phyloP scores from a whole-genome alignment of 805 yeast species.

The Metschnikowia amazonensis region DNA sequence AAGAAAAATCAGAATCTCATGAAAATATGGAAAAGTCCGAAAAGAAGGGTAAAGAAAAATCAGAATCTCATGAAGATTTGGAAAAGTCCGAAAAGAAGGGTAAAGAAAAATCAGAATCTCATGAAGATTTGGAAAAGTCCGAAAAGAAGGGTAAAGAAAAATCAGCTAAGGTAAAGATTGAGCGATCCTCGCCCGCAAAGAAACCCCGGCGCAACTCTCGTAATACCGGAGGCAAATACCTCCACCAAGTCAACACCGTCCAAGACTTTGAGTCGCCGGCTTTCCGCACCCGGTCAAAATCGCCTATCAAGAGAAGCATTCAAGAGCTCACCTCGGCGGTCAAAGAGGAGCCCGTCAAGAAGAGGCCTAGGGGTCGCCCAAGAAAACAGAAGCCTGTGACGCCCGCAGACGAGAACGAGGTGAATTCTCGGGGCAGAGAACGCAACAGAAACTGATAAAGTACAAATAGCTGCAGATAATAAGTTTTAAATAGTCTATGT shows the following conservation, averaged over 20 bases:
- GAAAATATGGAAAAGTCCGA: too few relatives aligned
- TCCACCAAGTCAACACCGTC: neutral
- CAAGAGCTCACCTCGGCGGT: constrained; percentile 18
- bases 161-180: neutral
- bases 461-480: neutral
- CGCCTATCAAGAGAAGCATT: constrained; percentile 19
- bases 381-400: constrained; percentile 4
- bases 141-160: neutral
- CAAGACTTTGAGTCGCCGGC: constrained; percentile 17
- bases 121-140: neutral
- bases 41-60: too few relatives aligned
- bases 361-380: constrained; percentile 9
- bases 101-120: too few relatives aligned
- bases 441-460: constrained; percentile 7
- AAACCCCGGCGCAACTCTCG: neutral
- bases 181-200: neutral
- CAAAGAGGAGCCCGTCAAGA: constrained; percentile 14
- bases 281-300: constrained; percentile 17
- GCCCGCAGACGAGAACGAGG: constrained; percentile 6
- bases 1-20: too few relatives aligned
- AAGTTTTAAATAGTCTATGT: neutral
- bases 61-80: too few relatives aligned
- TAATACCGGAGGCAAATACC: neutral
- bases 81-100: too few relatives aligned
- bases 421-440: constrained; percentile 9